Evolutionary conservation across 345 rosid genomes (phyloP).

Genomic region (Noccaea bulbosa): DNA sequence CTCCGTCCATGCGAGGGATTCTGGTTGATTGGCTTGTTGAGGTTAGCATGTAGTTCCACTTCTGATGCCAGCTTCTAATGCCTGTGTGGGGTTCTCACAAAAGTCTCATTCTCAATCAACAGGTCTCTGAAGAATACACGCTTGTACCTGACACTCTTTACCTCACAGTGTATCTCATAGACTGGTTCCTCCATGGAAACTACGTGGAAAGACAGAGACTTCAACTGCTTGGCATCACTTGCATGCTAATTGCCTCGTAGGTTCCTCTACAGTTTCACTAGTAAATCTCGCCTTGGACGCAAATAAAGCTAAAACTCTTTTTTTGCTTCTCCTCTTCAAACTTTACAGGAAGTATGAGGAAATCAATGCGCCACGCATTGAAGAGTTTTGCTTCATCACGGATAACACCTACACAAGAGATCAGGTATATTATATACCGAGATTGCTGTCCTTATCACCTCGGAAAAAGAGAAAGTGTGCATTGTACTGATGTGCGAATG

Average conservation of each 20-base stretch:
- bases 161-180: conserved; percentile 81
- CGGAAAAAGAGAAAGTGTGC: conserved; percentile 1
- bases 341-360: conserved; percentile 87
- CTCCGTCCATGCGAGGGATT: conserved; percentile 88
- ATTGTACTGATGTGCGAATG: conserved; percentile 23
- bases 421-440: conserved; percentile 58
- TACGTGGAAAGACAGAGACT: conserved; percentile 71
- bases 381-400: conserved; percentile 93
- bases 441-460: conserved; percentile 17
- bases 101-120: conserved; percentile 40
- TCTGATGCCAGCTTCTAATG: conserved; percentile 23
- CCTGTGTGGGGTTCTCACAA: conserved; percentile 7
- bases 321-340: conserved; percentile 17
- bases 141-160: conserved; percentile 91
- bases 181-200: conserved; percentile 78
- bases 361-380: conserved; percentile 84
- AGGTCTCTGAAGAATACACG: conserved; percentile 95
- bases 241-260: conserved; percentile 96
- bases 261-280: conserved; percentile 39
- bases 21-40: conserved; percentile 98
- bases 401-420: conserved; percentile 83
- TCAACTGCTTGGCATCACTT: conserved; percentile 94
- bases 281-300: conserved; percentile 5
- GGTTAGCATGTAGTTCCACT: conserved; percentile 49
- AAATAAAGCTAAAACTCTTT: background rate